Evolutionary conservation across 805 yeast genomes (phyloP), one percentile per base, ranked within the genome.

Genomic region (Kazachstania kunashirensis): DNA sequence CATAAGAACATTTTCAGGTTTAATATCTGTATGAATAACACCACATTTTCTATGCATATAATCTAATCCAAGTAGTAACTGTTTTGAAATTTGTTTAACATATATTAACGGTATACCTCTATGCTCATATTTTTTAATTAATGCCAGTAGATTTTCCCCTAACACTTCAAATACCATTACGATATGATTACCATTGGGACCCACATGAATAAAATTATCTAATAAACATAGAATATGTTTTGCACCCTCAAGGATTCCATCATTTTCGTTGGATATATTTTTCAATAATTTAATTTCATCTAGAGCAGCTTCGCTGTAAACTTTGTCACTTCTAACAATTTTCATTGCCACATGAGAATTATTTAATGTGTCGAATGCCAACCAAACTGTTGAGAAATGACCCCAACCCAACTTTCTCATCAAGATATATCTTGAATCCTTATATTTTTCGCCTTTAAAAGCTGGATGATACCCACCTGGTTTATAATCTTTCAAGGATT

Each of bases 361-460:
- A 38, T 67, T 64, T 11, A 39, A 38, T 36, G 66, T 62, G 40
- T 75, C 79, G 42, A 63, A 70, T 4, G 96, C 97, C 20, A 84
- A 66, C 96, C 96, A 88, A 16, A 84, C 96, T 1, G 95, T 92
- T 19, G 94, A 80, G 55, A 92, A 92, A 61, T 92, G 96, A 24
- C 99, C 99, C 99, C 99, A 92, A 0, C 99, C 99, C 4, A 92
- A 66, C 55, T 92, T 92, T 42, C 97, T 73, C 21, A 84, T 88
- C 33, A 92, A 61, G 2, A 78, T 68, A 57, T 92, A 92, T 41
- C 83, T 73, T 14, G 76, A 75, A 38, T 81, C 67, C 49, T 84
- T 82, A 59, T 80, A 89, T 16, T 62, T 61, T 56, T 94, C 98
- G 5, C 97, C 97, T 34, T 85, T 76, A 45, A 62, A 76, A 10